phyloP scores from a whole-genome alignment of 2,329 filamentous ascomycete species.

The Emmonsia crescens region DNA sequence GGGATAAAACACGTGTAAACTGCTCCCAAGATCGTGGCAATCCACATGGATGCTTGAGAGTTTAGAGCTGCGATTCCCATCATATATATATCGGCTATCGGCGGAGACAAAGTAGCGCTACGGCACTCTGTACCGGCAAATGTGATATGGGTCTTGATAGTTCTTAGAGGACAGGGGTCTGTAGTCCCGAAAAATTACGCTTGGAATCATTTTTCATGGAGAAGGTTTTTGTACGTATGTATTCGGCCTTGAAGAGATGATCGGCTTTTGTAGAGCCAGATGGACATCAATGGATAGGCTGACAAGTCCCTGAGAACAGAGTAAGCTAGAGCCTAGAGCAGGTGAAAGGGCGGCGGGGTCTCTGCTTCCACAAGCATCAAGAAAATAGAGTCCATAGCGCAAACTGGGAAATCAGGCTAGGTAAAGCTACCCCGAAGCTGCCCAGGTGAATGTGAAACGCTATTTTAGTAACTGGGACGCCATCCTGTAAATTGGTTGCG shows the following conservation, averaged over 20 bases:
- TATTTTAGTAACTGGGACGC: not conserved
- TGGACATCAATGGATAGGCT: too few relatives aligned
- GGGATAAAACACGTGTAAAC: not conserved
- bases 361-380: too few relatives aligned
- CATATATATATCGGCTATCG: not conserved
- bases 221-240: not conserved
- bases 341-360: too few relatives aligned
- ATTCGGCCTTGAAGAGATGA: not conserved
- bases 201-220: too few relatives aligned
- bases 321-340: too few relatives aligned
- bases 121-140: not conserved
- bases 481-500: too few relatives aligned
- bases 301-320: too few relatives aligned
- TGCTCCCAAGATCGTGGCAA: not conserved
- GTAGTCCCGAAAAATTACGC: not conserved
- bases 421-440: too few relatives aligned
- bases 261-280: not conserved
- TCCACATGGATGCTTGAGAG: not conserved
- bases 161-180: not conserved
- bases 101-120: not conserved
- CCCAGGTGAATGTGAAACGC: too few relatives aligned
- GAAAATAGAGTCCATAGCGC: too few relatives aligned
- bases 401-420: not conserved
- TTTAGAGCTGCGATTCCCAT: not conserved
- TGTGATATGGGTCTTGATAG: not conserved